Conservation (phyloP, 495 filamentous ascomycete genomes). For the Podospora tetraspora region DNA sequence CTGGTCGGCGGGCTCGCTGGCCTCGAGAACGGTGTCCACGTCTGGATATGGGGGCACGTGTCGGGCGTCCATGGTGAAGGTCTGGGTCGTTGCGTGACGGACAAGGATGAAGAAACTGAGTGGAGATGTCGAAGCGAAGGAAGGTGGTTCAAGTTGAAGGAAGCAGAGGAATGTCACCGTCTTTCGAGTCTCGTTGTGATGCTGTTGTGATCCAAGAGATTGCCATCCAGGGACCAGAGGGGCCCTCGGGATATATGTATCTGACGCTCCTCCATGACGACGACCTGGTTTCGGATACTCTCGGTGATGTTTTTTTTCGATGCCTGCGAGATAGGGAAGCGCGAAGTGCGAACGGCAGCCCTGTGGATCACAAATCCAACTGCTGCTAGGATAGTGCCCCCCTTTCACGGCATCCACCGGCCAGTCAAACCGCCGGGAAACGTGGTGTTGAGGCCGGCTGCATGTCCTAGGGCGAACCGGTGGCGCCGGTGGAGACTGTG, state of each 20-base stretch:
- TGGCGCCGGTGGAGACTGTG: constrained; percentile 3
- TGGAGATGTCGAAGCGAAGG: neutral
- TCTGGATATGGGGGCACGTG: constrained; percentile 3
- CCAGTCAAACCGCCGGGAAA: neutral
- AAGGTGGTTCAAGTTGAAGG: neutral
- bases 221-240: neutral
- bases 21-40: constrained; percentile 5
- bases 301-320: neutral
- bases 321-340: neutral
- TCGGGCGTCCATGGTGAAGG: constrained; percentile 5
- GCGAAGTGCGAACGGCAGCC: constrained; percentile 5
- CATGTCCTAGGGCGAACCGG: neutral
- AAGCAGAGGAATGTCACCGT: neutral
- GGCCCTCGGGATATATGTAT: constrained; percentile 1
- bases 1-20: neutral
- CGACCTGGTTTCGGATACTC: neutral
- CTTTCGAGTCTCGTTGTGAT: neutral
- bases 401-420: neutral
- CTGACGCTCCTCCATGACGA: neutral
- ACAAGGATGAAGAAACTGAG: neutral
- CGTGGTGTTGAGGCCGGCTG: neutral
- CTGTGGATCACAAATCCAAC: neutral
- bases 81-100: neutral
- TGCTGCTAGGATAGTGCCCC: neutral
- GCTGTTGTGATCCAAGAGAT: neutral